A percentile compares a stretch with the other conserved stretches of the same genome.
These are phyloP conservation scores for Penicillium verrucosum DNA, from an alignment of 2,329 filamentous ascomycete genomes.

Conservation along the genomic window DNA sequence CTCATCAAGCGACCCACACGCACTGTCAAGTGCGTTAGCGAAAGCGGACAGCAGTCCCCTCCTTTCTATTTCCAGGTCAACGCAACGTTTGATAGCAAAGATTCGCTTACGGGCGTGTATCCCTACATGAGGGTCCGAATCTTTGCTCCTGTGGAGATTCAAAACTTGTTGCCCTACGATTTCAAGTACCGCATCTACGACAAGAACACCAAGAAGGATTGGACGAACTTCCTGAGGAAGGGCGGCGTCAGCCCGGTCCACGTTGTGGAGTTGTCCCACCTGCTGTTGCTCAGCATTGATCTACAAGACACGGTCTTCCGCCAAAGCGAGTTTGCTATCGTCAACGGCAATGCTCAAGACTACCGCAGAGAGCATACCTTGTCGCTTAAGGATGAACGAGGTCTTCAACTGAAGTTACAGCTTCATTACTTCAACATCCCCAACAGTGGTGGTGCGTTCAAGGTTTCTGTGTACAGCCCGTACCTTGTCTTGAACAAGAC, in stretches of 20 bases:
- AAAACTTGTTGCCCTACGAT: conserved; percentile 92
- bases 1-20: conserved; percentile 78
- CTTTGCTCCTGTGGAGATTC: conserved; percentile 86
- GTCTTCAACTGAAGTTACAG: conserved; percentile 73
- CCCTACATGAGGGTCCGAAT: conserved; percentile 93
- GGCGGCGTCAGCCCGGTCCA: conserved; percentile 96
- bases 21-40: conserved; percentile 84
- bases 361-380: conserved; percentile 79
- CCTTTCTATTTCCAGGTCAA: conserved; percentile 98
- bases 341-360: conserved; percentile 85
- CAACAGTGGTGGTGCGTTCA: conserved; percentile 91
- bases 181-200: conserved; percentile 99
- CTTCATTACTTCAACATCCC: conserved; percentile 90
- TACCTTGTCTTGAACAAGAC: conserved; percentile 96
- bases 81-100: conserved; percentile 76
- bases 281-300: conserved; percentile 87
- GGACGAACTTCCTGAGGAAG: conserved; percentile 96
- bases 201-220: conserved; percentile 97
- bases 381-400: conserved; percentile 78
- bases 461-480: conserved; percentile 89
- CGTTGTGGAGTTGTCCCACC: conserved; percentile 90
- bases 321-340: conserved; percentile 92
- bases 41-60: conserved; percentile 69
- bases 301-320: conserved; percentile 96
- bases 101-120: conserved; percentile 79